Conservation (phyloP, 371 early-diverging fungal species). For the Rhizomucor pusillus region DNA sequence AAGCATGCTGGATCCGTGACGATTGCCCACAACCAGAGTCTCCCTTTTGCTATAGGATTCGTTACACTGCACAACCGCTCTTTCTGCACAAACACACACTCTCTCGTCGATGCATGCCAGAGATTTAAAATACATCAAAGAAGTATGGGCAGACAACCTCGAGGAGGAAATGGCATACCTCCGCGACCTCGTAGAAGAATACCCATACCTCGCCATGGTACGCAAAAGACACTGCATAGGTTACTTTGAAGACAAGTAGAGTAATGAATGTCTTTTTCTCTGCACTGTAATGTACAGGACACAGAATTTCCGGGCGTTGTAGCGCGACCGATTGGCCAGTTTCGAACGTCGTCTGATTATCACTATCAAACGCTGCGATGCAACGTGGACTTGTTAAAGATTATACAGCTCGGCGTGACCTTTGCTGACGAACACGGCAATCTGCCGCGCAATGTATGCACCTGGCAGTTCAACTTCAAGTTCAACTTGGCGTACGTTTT, state of each 20-base stretch:
- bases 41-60: too few relatives aligned
- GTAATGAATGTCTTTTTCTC: too few relatives aligned
- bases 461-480: constrained; percentile 99
- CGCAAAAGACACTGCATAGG: too few relatives aligned
- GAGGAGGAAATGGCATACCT: constrained; percentile 94
- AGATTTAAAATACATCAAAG: constrained; percentile 68
- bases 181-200: constrained; percentile 88
- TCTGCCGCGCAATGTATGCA: constrained; percentile 85
- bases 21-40: too few relatives aligned
- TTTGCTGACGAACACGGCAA: constrained; percentile 95
- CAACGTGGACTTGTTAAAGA: constrained; percentile 98
- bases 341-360: constrained; percentile 93
- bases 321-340: constrained; percentile 97
- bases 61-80: too few relatives aligned
- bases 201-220: constrained; percentile 98
- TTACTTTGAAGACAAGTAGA: too few relatives aligned
- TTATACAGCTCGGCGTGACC: constrained; percentile 99
- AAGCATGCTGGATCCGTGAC: too few relatives aligned
- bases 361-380: constrained; percentile 98
- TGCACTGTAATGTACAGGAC: constrained; percentile 73
- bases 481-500: constrained; percentile 82
- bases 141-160: constrained; percentile 98
- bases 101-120: constrained; percentile 37
- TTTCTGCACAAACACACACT: too few relatives aligned
- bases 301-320: constrained; percentile 99